Conservation (phyloP, 306 rosid species). For the Biancaea sappan region DNA sequence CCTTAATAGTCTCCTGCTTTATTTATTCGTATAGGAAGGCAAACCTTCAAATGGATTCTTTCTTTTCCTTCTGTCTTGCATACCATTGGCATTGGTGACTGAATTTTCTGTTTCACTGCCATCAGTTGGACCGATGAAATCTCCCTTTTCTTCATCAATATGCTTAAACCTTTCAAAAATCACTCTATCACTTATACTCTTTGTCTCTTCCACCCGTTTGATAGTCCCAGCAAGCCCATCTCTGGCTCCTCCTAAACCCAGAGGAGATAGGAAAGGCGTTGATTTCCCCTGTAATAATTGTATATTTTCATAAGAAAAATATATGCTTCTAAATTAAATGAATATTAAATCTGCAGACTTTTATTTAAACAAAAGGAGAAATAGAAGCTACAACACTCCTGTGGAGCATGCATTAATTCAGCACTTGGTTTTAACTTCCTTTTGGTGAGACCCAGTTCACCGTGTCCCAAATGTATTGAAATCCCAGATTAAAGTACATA, state of each 20-base stretch:
- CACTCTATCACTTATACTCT: constrained; percentile 40
- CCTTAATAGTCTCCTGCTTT: background rate
- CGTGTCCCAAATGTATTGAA: background rate
- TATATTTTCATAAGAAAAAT: background rate
- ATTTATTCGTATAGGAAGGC: constrained; percentile 30
- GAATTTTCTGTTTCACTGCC: constrained; percentile 46
- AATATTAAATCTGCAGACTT: constrained; percentile 9
- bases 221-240: constrained; percentile 30
- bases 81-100: constrained; percentile 28
- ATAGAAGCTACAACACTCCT: background rate
- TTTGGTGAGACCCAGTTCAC: background rate
- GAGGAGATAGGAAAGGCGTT: constrained; percentile 66
- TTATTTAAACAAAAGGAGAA: background rate
- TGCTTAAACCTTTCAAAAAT: constrained; percentile 69
- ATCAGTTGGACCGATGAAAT: constrained; percentile 33
- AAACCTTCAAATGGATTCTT: constrained; percentile 60
- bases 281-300: constrained; percentile 58
- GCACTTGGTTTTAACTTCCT: background rate
- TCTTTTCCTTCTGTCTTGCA: constrained; percentile 67
- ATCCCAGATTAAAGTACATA: background rate
- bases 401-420: background rate
- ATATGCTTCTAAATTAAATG: background rate
- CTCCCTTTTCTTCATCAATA: constrained; percentile 40
- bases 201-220: constrained; percentile 43
- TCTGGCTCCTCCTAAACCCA: constrained; percentile 41